Evolutionary conservation across 768 basidiomycete species (phyloP).

Genomic region (Auricularia auricula-judae): DNA sequence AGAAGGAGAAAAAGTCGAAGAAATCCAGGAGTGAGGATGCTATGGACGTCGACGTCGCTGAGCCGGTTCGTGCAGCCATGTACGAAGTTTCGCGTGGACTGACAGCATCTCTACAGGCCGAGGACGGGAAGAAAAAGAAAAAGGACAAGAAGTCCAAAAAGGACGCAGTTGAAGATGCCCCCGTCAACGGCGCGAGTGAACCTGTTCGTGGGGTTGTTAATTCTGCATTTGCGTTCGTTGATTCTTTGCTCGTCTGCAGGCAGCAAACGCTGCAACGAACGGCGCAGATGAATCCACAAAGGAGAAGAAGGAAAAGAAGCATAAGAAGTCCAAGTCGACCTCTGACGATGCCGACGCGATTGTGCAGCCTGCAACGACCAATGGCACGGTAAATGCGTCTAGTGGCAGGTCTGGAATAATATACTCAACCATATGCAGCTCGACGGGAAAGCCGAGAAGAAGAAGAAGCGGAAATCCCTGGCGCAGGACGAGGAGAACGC

Average conservation of each 20-base stretch:
- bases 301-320: slow-evolving; percentile 3
- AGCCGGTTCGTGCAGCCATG: neutral
- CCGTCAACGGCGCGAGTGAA: neutral
- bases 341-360: neutral
- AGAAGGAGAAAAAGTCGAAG: slow-evolving; percentile 29
- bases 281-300: neutral
- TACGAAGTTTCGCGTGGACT: neutral
- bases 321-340: slow-evolving; percentile 1
- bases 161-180: slow-evolving; percentile 1
- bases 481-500: neutral
- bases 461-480: slow-evolving; percentile 15
- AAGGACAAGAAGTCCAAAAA: slow-evolving; percentile 23
- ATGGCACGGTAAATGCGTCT: no score
- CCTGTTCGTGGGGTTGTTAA: neutral
- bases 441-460: slow-evolving; percentile 7
- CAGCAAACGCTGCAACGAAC: neutral
- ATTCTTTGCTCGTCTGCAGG: neutral
- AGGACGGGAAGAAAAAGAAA: slow-evolving; percentile 19
- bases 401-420: neutral
- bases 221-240: no score
- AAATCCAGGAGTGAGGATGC: neutral
- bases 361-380: no score
- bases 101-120: slow-evolving; percentile 4
- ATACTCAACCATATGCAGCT: neutral
- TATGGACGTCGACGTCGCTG: slow-evolving; percentile 1